Conservation (phyloP, 768 basidiomycete species). For the Amanita rubescens region DNA sequence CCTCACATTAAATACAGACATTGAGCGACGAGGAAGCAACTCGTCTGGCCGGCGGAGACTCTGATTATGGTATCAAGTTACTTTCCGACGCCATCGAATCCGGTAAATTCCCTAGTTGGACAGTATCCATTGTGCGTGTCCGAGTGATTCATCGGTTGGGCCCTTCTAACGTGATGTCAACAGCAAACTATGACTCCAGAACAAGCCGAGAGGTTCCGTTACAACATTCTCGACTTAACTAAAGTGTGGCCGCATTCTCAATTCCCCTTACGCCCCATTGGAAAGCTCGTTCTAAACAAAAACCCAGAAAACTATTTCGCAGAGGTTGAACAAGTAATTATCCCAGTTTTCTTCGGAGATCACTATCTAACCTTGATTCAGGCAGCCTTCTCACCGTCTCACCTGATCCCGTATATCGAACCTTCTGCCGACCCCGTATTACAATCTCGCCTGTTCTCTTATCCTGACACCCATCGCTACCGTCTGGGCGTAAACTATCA, state of each 20-base stretch:
- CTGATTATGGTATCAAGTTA: slow-evolving; percentile 77
- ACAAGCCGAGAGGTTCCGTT: slow-evolving; percentile 85
- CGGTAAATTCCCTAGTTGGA: slow-evolving; percentile 80
- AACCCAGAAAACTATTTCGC: slow-evolving; percentile 86
- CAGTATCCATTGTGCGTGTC: slow-evolving; percentile 66
- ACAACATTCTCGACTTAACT: slow-evolving; percentile 87
- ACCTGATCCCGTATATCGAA: slow-evolving; percentile 84
- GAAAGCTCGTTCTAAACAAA: slow-evolving; percentile 76
- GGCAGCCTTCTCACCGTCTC: slow-evolving; percentile 84
- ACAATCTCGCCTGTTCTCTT: slow-evolving; percentile 92
- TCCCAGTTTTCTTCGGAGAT: slow-evolving; percentile 17
- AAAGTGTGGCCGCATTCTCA: slow-evolving; percentile 88
- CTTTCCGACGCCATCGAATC: slow-evolving; percentile 80
- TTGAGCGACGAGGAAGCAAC: slow-evolving; percentile 61
- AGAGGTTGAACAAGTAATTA: slow-evolving; percentile 83
- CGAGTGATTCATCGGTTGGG: background rate
- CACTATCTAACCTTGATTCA: slow-evolving; percentile 14
- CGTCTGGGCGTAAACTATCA: slow-evolving; percentile 77
- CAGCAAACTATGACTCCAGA: slow-evolving; percentile 90
- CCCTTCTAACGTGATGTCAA: background rate
- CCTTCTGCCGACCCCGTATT: slow-evolving; percentile 88
- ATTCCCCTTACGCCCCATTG: slow-evolving; percentile 84
- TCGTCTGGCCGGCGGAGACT: slow-evolving; percentile 63
- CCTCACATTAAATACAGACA: slow-evolving; percentile 36
- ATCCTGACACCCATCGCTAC: slow-evolving; percentile 84